phyloP scores from a whole-genome alignment of 345 rosid species.

The Corymbia maculata region DNA sequence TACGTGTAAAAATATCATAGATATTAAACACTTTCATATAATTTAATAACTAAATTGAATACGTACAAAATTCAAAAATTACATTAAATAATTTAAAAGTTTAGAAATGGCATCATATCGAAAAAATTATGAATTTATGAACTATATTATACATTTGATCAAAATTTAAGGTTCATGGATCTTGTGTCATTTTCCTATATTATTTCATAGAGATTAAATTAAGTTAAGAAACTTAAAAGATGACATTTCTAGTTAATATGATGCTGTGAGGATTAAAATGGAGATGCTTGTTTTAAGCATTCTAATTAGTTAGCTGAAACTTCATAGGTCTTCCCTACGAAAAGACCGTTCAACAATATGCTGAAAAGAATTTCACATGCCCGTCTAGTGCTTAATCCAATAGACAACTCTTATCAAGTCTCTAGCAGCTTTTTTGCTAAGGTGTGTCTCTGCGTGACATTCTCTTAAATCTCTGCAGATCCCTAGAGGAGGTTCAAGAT shows the following conservation, averaged over 20 bases:
- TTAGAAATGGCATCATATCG: no score
- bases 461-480: neutral
- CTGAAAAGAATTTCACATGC: neutral
- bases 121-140: fast-evolving
- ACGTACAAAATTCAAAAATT: fast-evolving
- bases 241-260: neutral
- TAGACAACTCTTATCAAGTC: neutral
- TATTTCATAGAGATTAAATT: no score
- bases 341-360: neutral
- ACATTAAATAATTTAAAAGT: no score
- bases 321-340: no score
- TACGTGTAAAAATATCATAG: no score
- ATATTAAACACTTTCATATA: no score
- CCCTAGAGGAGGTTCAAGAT: neutral
- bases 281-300: neutral
- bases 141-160: fast-evolving
- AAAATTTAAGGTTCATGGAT: no score
- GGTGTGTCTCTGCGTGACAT: neutral
- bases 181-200: fast-evolving
- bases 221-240: neutral
- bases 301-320: neutral
- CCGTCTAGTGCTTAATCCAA: neutral
- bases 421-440: neutral
- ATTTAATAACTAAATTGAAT: fast-evolving
- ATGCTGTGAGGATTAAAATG: neutral